Conservation (phyloP, 2,329 filamentous ascomycete species). For the Endoconidiophora polonica region DNA sequence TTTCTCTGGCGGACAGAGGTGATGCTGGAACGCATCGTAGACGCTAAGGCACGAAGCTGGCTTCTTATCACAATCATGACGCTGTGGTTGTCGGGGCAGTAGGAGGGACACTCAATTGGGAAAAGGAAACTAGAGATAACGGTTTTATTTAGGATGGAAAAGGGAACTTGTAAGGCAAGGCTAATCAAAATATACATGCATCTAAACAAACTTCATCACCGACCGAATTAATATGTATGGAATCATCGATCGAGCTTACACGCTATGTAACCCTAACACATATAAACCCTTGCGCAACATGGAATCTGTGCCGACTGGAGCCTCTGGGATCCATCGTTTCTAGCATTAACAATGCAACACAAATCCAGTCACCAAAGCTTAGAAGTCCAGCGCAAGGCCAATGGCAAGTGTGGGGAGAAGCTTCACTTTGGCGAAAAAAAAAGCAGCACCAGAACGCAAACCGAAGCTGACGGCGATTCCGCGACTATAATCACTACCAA, state of each 20-base stretch:
- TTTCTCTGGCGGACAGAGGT: conserved; percentile 63
- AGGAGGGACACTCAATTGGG: neutral
- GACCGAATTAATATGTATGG: too few species aligned
- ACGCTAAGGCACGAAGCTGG: conserved; percentile 10
- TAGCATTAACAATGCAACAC: too few species aligned
- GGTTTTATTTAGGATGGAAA: too few species aligned
- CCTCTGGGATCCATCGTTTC: too few species aligned
- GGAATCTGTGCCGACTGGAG: neutral
- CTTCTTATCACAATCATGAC: neutral
- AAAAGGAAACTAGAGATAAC: neutral
- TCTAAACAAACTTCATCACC: too few species aligned
- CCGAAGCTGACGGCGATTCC: neutral
- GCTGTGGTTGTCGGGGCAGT: neutral
- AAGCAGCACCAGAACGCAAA: neutral
- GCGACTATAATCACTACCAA: too few species aligned
- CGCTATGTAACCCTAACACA: neutral
- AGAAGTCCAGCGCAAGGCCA: too few species aligned
- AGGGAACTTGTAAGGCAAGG: too few species aligned
- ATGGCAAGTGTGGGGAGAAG: conserved; percentile 3
- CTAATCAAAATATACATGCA: too few species aligned
- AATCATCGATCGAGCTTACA: too few species aligned
- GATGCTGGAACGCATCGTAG: conserved; percentile 27
- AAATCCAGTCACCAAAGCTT: too few species aligned
- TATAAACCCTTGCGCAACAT: neutral
- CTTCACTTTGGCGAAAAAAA: neutral